Evolutionary conservation across 106 monocot species (phyloP), one percentile per base, ranked within the genome.

Genomic region (Dendrobium officinale): DNA sequence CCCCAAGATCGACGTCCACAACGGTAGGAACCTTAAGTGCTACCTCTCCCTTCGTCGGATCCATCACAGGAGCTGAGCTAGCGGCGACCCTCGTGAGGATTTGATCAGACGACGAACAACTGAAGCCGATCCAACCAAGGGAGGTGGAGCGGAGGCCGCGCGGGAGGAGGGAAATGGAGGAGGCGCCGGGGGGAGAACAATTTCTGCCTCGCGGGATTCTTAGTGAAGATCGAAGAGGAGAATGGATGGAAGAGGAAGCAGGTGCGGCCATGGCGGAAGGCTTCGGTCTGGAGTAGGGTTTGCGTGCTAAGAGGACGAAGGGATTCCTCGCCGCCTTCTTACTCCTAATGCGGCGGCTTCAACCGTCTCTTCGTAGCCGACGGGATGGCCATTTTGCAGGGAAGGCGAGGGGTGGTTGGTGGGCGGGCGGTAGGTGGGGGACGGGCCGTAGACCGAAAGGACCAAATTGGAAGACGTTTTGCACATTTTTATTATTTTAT

Each of bases 1-100:
- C 78, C 2, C 95, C 99, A 48, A 99, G 83, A 82, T 95, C 93
- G 66, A 99, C 99, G 6, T 99, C 90, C 56, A 99, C 95, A 26
- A 95, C 67, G 1, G 91, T 93, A 15, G 91, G 82, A 72, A 88
- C 89, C 86, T 51, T 82, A 43, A 88, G 85, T 9, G 44, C 88
- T 0, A 75, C 75, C 68, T 33, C 70, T 54, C 72, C 59, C 48
- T 84, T 31, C 55, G 86, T 48, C 70, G 77, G 79, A 72, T 93
- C 91, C 87, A 88, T 85, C 44, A 90, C 88, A 49, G 89, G 84
- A 24, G 88, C 75, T 37, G 88, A 81, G 51, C 83, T 80, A 8
- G 97, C 88, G n/a, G 75, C 75, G 58, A 88, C 78, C 78, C 85
- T 84, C 31, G 59, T 37, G 4, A 48, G 78, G 44, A 45, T 78